Conservation (phyloP, 192 early-diverging fungal species). For the Podila epicladia region DNA sequence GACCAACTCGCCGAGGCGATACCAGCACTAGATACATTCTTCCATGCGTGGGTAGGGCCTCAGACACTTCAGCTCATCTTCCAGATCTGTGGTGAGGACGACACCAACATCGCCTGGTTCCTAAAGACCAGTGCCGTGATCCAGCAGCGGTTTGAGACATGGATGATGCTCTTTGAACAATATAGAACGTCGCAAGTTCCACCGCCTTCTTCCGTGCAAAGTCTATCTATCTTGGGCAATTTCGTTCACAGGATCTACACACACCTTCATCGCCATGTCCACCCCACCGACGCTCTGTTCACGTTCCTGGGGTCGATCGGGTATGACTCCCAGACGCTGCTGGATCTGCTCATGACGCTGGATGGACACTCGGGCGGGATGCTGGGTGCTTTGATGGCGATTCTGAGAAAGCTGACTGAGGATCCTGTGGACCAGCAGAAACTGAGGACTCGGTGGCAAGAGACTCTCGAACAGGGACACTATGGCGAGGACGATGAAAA, state of each 20-base stretch:
- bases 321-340: slow-evolving; percentile 31
- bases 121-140: slow-evolving; percentile 15
- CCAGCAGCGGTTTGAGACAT: slow-evolving; percentile 2
- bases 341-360: slow-evolving; percentile 25
- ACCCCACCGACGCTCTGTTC: slow-evolving; percentile 29
- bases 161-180: neutral
- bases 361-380: slow-evolving; percentile 33
- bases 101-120: slow-evolving; percentile 35
- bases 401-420: slow-evolving; percentile 27
- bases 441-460: slow-evolving; percentile 11
- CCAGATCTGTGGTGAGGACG: slow-evolving; percentile 37
- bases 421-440: slow-evolving; percentile 3
- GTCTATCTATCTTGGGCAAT: neutral
- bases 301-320: slow-evolving; percentile 27
- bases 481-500: neutral
- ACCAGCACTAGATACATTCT: neutral
- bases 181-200: neutral
- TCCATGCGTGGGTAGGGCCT: slow-evolving; percentile 19
- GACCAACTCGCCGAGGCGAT: neutral
- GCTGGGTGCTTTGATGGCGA: slow-evolving; percentile 31
- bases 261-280: slow-evolving; percentile 6
- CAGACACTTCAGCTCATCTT: slow-evolving; percentile 7
- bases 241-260: neutral
- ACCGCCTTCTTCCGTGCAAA: neutral
- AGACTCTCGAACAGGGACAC: neutral